Evolutionary conservation across 108 stramenopile genomes (phyloP).

Genomic region (Conticribra guillardii): DNA sequence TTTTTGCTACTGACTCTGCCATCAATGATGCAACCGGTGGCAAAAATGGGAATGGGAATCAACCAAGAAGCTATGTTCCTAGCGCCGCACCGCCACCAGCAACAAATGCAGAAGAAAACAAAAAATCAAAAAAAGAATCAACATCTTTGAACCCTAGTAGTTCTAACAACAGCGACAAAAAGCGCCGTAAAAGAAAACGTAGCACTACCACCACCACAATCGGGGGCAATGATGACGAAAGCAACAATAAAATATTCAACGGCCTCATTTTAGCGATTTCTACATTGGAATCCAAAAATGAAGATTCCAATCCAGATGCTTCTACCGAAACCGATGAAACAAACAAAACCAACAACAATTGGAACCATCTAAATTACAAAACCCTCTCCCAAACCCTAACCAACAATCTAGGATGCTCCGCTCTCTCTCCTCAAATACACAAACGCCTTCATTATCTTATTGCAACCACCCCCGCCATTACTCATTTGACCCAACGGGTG

Average conservation of each 20-base stretch:
- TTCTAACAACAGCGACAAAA: no score
- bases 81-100: no score
- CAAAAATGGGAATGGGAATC: no score
- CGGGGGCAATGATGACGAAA: no score
- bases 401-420: not conserved
- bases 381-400: not conserved
- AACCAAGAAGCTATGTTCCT: no score
- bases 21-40: no score
- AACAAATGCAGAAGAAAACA: no score
- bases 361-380: slow-evolving; percentile 53
- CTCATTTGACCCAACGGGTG: slow-evolving; percentile 57
- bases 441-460: slow-evolving; percentile 49
- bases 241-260: slow-evolving; percentile 36
- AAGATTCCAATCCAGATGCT: slow-evolving; percentile 10
- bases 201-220: no score
- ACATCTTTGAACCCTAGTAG: no score
- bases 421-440: slow-evolving; percentile 51
- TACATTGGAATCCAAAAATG: slow-evolving; percentile 43
- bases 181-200: no score
- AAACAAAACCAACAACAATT: slow-evolving; percentile 30
- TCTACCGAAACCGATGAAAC: slow-evolving; percentile 1
- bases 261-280: slow-evolving; percentile 65
- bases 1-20: no score
- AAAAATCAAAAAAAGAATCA: no score
- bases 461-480: slow-evolving; percentile 47